Evolutionary conservation across 305 asterid species (phyloP), one percentile per base, ranked within the genome.

Genomic region (Fraxinus baroniana): DNA sequence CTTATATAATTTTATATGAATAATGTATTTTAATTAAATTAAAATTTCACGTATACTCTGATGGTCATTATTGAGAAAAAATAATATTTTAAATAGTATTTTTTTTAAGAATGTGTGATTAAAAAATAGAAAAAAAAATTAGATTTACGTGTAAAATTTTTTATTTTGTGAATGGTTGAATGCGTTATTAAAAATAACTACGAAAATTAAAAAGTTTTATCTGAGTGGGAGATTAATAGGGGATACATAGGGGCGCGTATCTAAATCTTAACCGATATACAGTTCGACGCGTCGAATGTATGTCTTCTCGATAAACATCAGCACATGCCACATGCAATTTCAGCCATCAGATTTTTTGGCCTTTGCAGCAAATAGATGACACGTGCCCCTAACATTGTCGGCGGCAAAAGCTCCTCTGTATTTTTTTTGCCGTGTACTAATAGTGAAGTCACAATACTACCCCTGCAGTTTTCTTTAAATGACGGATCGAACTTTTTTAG

Each of bases 291-390:
- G 20, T 49, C 60, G 20, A 17, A 49, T 3, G 15, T 49, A 49
- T 15, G 60, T 17, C 4, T 49, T 79, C 83, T 74, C n/a, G 73
- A 28, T 2, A 18, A 78, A 74, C 84, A 76, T 32, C 17, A 20
- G 79, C 87, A 83, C 57, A 79, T 83, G 87, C 32, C 80, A 80
- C 70, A 80, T 84, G 78, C 49, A 76, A 33, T 35, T 76, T n/a
- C 30, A 22, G 18, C 7, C 73, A 0, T 4, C 2, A 55, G 79
- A n/a, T 28, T 12, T 49, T 79, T 77, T 33, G 52, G 80, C 64
- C 18, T 4, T 30, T 18, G 49, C 52, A 18, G 30, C 62, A 17
- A 41, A 49, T 49, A 49, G 4, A 22, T 5, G 46, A 76, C 79
- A 41, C 68, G 79, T 76, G 66, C 26, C 39, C n/a, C 3, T 4